phyloP scores from a whole-genome alignment of 495 filamentous ascomycete genomes.

The Neurospora sp. region DNA sequence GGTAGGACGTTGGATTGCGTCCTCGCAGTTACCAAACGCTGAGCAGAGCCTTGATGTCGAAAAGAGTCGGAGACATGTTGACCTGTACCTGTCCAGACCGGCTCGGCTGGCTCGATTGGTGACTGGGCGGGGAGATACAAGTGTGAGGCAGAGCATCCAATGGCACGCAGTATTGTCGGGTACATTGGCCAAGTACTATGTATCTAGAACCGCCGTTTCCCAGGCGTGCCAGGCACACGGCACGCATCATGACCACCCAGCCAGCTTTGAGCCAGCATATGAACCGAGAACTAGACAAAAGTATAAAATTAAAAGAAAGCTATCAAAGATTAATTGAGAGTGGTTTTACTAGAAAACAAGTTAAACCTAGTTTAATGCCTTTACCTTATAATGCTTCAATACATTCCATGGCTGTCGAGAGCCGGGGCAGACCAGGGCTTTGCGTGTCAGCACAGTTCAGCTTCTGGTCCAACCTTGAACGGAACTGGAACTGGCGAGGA shows the following conservation, averaged over 20 bases:
- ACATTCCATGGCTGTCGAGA: too few relatives aligned
- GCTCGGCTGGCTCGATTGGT: not conserved
- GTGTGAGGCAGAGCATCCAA: not conserved
- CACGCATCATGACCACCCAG: not conserved
- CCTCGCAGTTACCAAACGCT: not conserved
- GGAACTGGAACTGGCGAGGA: not conserved
- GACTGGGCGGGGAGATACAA: not conserved
- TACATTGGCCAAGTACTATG: not conserved
- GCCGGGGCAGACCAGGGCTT: not conserved
- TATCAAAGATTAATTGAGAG: too few relatives aligned
- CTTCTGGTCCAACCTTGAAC: not conserved
- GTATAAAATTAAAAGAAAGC: too few relatives aligned
- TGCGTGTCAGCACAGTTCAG: not conserved
- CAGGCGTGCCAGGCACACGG: not conserved
- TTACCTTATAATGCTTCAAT: too few relatives aligned
- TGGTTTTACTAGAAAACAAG: too few relatives aligned
- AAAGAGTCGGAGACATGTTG: not conserved
- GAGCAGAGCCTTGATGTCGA: not conserved
- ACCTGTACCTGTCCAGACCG: not conserved
- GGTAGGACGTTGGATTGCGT: constrained; percentile 5
- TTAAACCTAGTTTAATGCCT: too few relatives aligned
- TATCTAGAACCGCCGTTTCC: not conserved
- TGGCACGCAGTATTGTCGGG: not conserved
- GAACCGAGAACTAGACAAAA: not conserved
- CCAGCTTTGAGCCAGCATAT: not conserved